phyloP scores from a whole-genome alignment of 2,329 filamentous ascomycete genomes.

The Phyllosticta capitalensis region DNA sequence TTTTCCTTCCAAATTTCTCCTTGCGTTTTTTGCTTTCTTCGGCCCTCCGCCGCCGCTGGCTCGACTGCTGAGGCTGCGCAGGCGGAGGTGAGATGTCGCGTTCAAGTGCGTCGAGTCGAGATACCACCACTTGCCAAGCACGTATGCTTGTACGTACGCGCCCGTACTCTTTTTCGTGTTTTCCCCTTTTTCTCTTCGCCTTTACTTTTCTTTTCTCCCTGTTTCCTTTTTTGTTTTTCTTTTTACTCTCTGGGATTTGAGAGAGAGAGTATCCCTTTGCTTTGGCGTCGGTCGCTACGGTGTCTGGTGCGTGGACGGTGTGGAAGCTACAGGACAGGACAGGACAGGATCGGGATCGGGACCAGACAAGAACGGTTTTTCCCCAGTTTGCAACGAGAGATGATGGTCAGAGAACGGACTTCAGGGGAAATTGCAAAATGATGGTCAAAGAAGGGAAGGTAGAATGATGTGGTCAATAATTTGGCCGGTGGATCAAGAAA shows the following conservation, averaged over 20 bases:
- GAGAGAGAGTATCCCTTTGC: not conserved
- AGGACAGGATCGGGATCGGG: not conserved
- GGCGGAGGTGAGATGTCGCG: not conserved
- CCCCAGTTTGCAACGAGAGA: too few relatives aligned
- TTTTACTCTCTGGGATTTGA: not conserved
- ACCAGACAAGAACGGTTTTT: not conserved
- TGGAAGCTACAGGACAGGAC: not conserved
- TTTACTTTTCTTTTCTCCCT: not conserved
- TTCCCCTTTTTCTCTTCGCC: too few relatives aligned
- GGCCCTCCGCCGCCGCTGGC: too few relatives aligned
- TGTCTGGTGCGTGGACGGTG: not conserved
- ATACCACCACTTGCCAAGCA: not conserved
- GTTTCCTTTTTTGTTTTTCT: not conserved
- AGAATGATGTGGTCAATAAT: too few relatives aligned
- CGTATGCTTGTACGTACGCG: too few relatives aligned
- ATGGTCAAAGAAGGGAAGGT: too few relatives aligned
- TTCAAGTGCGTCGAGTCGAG: not conserved
- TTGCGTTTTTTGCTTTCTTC: not conserved
- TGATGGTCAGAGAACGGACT: too few relatives aligned
- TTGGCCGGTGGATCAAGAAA: too few relatives aligned
- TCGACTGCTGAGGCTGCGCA: not conserved
- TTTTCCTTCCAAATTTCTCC: too few relatives aligned
- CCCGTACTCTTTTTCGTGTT: too few relatives aligned
- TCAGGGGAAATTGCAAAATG: too few relatives aligned
- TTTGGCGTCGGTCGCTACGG: not conserved